Percentiles rank a stretch among this genome's conserved stretches.
Conservation (phyloP, 345 rosid genomes). For the Trapa bicornis region DNA sequence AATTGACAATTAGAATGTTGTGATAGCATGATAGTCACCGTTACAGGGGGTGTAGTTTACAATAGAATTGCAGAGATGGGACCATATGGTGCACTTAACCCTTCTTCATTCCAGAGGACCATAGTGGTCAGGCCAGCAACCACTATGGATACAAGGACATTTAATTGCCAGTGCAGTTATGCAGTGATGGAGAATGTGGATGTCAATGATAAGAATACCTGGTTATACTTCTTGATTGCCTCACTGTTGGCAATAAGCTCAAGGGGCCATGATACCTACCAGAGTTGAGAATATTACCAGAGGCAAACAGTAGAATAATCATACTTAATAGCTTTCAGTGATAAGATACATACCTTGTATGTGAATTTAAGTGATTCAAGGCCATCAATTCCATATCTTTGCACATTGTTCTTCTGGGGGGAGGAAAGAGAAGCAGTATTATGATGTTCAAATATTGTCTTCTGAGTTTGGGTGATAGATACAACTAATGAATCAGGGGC, state of each 20-base stretch:
- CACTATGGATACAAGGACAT: not conserved
- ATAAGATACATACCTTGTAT: conserved; percentile 41
- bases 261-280: conserved; percentile 96
- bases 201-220: conserved; percentile 32
- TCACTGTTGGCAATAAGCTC: conserved; percentile 86
- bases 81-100: not conserved
- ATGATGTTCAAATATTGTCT: conserved; percentile 39
- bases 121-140: not conserved
- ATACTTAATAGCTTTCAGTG: not conserved
- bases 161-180: not conserved
- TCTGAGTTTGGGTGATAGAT: conserved; percentile 38
- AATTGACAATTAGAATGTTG: conserved; percentile 16
- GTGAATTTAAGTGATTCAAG: conserved; percentile 71
- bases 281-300: conserved; percentile 5
- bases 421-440: conserved; percentile 16
- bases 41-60: not conserved
- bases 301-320: conserved; percentile 4
- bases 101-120: not conserved
- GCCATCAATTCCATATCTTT: conserved; percentile 60
- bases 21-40: not conserved
- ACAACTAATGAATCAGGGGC: conserved; percentile 81
- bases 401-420: conserved; percentile 31
- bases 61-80: not conserved
- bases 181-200: not conserved
- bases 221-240: conserved; percentile 89